These are phyloP conservation scores for Diaporthe aspalathi DNA, from an alignment of 2,329 filamentous ascomycete species.

Conservation along the genomic window DNA sequence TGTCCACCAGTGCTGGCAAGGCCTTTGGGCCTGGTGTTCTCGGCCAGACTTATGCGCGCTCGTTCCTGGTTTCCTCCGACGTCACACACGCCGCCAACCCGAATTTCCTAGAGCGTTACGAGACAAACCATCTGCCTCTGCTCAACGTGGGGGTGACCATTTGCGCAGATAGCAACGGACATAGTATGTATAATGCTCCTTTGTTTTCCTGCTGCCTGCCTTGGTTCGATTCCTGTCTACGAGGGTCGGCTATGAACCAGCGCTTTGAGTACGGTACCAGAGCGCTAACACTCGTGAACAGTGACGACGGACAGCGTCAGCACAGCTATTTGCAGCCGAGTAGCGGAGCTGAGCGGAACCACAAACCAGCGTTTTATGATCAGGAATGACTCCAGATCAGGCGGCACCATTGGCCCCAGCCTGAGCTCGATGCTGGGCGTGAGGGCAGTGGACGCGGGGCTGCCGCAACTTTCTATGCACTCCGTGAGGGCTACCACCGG, in stretches of 20 bases:
- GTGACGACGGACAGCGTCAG: slow-evolving; percentile 92
- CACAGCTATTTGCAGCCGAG: slow-evolving; percentile 80
- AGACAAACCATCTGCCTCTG: slow-evolving; percentile 85
- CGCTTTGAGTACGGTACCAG: neutral
- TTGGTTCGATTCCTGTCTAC: neutral
- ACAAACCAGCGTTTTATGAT: slow-evolving; percentile 93
- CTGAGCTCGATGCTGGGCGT: slow-evolving; percentile 84
- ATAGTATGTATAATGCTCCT: slow-evolving; percentile 59
- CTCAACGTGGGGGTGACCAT: slow-evolving; percentile 90
- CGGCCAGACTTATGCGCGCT: slow-evolving; percentile 87
- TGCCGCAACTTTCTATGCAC: slow-evolving; percentile 95
- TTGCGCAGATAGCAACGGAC: slow-evolving; percentile 85
- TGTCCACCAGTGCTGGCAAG: slow-evolving; percentile 61
- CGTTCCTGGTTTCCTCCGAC: slow-evolving; percentile 91
- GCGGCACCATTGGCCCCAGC: slow-evolving; percentile 96
- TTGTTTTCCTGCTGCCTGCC: no score
- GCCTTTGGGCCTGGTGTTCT: slow-evolving; percentile 71
- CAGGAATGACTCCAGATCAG: slow-evolving; percentile 87
- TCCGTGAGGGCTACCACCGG: slow-evolving; percentile 90
- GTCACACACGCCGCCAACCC: slow-evolving; percentile 95
- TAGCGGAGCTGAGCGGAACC: slow-evolving; percentile 79
- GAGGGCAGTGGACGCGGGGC: slow-evolving; percentile 85
- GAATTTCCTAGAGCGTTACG: slow-evolving; percentile 88
- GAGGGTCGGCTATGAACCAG: neutral
- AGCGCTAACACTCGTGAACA: neutral